These are phyloP conservation scores for Aspergillus heteromorphus DNA, from an alignment of 495 filamentous ascomycete species.

Conservation along the genomic window DNA sequence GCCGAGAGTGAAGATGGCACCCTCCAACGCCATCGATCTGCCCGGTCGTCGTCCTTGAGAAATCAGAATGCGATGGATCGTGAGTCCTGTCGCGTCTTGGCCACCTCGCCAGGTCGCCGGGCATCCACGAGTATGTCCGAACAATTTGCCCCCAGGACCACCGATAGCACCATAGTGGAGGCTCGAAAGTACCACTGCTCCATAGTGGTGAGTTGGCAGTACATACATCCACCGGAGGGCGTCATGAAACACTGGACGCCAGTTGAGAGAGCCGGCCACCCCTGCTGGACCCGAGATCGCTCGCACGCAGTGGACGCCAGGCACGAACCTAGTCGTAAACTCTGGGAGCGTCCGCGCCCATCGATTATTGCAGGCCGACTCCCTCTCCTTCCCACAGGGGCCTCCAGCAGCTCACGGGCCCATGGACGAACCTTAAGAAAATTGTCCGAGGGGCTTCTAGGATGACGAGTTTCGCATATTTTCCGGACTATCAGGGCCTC, in stretches of 20 bases:
- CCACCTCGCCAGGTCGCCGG: no score
- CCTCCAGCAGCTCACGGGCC: constrained; percentile 4
- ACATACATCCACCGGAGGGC: constrained; percentile 4
- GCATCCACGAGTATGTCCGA: not conserved
- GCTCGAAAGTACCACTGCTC: constrained; percentile 7
- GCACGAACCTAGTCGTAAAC: constrained; percentile 16
- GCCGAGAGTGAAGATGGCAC: not conserved
- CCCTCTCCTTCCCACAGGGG: not conserved
- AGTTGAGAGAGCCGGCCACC: constrained; percentile 2
- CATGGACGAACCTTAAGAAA: constrained; percentile 7
- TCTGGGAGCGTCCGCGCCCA: not conserved
- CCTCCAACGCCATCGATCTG: not conserved
- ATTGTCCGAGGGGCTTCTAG: constrained; percentile 10
- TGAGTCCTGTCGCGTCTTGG: not conserved
- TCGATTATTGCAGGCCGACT: constrained; percentile 2
- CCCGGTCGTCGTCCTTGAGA: not conserved
- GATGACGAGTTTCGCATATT: constrained; percentile 16
- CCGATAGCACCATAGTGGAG: constrained; percentile 7
- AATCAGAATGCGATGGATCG: not conserved
- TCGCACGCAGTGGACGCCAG: constrained; percentile 12
- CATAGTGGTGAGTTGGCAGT: constrained; percentile 12
- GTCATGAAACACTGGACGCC: constrained; percentile 9
- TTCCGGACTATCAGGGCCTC: constrained; percentile 18
- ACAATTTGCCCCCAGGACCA: not conserved
- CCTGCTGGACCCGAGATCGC: constrained; percentile 11